Evolutionary conservation across 1,284 basidiomycete species (phyloP), one percentile per base, ranked within the genome.

Genomic region (Phellinidium pouzarii): DNA sequence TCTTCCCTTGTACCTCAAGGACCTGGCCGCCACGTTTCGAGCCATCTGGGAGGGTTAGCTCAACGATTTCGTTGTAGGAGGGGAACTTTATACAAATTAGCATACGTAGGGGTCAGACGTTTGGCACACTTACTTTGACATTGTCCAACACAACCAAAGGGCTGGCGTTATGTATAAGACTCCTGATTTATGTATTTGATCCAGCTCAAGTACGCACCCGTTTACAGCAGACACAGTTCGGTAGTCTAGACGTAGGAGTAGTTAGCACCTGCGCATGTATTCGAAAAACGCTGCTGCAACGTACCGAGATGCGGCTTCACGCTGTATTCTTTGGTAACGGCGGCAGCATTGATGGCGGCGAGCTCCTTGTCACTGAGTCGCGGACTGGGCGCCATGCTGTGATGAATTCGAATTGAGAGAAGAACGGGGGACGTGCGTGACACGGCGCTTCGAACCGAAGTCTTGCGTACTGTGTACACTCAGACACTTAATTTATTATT

Each of bases 21-120:
- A 99, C 95, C 72, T 99, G 96, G 38, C 96, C 96, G 20, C 94
- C 94, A 63, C 96, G 88, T 64, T 87, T 88, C 27, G 92, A 81
- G 34, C 96, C 96, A 70, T 99, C 96, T 5, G 96, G 95, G 17
- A 99, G 79, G 3, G 94, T 98, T 59, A 99, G 76, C 64, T 91
- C 86, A 29, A 99, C 96, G 63, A 98, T 99, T 76, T 99, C 96
- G 70, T 99, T 99, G 79, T 97, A 99, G n/a, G 94, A 94, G 3
- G 95, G 91, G 71, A 99, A 99, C 90, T 94, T 62, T 44, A 50
- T 29, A 19, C 25, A 37, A 55, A 38, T 37, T 20, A 52, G 12
- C 38, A 48, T 43, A 57, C 53, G 54, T 51, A 48, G 48, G n/a
- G 41, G 48, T 52, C 19, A 17, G 29, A 48, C 48, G 54, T 31